These are phyloP conservation scores for Helotiales sp. DNA, from an alignment of 2,329 filamentous ascomycete genomes.

Conservation along the genomic window DNA sequence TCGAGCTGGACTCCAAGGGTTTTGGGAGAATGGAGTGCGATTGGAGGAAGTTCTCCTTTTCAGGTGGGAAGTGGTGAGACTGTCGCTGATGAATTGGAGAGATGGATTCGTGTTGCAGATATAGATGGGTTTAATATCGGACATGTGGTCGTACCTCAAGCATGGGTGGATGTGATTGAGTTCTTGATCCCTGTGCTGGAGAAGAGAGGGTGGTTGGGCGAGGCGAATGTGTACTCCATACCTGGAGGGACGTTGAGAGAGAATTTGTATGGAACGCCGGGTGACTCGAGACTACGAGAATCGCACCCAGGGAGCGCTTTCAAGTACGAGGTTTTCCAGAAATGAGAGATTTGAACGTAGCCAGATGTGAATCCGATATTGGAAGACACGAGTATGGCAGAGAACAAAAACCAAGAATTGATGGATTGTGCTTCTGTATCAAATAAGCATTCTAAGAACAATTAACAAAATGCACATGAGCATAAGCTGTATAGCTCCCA, in stretches of 20 bases:
- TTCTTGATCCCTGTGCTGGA: neutral
- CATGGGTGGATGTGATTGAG: neutral
- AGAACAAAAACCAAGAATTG: too few species aligned
- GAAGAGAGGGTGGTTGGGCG: neutral
- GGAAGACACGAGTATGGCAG: too few species aligned
- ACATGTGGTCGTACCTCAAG: neutral
- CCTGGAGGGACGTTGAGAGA: neutral
- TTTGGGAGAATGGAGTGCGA: constrained; percentile 41
- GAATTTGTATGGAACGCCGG: too few species aligned
- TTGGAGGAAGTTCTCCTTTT: neutral
- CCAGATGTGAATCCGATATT: too few species aligned
- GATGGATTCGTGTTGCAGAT: neutral
- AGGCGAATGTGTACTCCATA: neutral
- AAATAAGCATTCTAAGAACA: too few species aligned
- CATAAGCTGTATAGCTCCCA: too few species aligned
- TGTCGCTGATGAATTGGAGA: neutral
- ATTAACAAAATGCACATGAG: too few species aligned
- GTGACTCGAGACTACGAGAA: neutral
- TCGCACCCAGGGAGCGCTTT: neutral
- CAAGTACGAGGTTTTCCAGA: neutral
- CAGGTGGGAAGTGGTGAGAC: neutral
- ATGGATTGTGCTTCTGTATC: too few species aligned
- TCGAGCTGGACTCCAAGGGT: constrained; percentile 68
- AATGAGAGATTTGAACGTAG: too few species aligned
- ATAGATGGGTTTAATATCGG: constrained; percentile 1